phyloP scores from a whole-genome alignment of 805 yeast species.

The Ogataea neopini region DNA sequence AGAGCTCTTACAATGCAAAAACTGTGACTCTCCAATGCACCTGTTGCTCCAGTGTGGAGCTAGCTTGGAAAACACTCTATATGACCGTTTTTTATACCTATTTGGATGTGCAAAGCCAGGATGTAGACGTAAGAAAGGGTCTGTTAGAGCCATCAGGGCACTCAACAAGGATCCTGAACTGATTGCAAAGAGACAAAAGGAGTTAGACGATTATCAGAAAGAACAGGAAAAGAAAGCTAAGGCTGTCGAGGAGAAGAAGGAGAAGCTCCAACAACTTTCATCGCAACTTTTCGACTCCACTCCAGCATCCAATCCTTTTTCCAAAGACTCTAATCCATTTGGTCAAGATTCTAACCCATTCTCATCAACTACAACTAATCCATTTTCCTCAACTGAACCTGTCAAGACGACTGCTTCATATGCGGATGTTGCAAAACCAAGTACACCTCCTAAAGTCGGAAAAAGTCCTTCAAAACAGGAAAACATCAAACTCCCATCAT shows the following conservation, averaged over 20 bases:
- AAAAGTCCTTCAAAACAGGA: constrained; percentile 6
- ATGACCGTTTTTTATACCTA: constrained; percentile 80
- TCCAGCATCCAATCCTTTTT: constrained; percentile 28
- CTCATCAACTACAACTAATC: not conserved
- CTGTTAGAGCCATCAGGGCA: constrained; percentile 77
- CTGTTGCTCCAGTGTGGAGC: constrained; percentile 79
- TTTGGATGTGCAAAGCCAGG: constrained; percentile 65
- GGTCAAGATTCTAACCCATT: constrained; percentile 31
- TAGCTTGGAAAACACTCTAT: constrained; percentile 67
- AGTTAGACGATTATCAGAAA: constrained; percentile 43
- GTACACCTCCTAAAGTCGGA: constrained; percentile 11
- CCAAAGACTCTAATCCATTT: constrained; percentile 31
- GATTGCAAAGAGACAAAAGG: constrained; percentile 40
- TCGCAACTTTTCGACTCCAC: constrained; percentile 44
- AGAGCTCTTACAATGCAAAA: constrained; percentile 58
- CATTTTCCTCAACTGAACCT: constrained; percentile 7
- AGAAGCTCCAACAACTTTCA: constrained; percentile 38
- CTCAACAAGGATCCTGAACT: constrained; percentile 58
- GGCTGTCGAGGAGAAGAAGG: constrained; percentile 44
- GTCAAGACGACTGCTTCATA: constrained; percentile 19
- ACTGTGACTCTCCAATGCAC: constrained; percentile 63
- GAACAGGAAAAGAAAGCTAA: constrained; percentile 45
- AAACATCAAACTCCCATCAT: constrained; percentile 46
- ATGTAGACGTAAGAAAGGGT: constrained; percentile 72
- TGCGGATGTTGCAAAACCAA: constrained; percentile 21